These are phyloP conservation scores for Coniochaeta sp. DNA, from an alignment of 2,329 filamentous ascomycete species.

Conservation along the genomic window DNA sequence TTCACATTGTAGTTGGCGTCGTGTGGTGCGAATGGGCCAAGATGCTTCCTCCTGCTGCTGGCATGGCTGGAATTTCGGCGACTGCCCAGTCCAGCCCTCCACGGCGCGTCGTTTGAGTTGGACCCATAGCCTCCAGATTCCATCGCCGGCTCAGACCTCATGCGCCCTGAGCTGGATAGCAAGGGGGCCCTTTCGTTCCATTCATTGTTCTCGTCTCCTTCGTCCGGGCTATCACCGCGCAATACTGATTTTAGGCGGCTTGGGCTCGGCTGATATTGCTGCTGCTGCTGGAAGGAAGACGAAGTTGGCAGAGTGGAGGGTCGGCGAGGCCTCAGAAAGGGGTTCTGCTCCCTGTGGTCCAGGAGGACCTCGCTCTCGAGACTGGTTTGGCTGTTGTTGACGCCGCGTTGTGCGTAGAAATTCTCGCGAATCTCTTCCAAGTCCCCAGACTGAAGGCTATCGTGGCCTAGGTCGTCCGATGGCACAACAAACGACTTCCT, in stretches of 20 bases:
- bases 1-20: slow-evolving; percentile 54
- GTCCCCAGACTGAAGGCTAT: slow-evolving; percentile 25
- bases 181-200: slow-evolving; percentile 41
- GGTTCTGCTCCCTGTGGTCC: slow-evolving; percentile 69
- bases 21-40: slow-evolving; percentile 17
- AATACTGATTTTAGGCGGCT: slow-evolving; percentile 18
- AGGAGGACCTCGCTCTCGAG: slow-evolving; percentile 82
- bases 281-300: slow-evolving; percentile 26
- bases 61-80: slow-evolving; percentile 37
- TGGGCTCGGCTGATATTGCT: slow-evolving; percentile 12
- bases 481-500: slow-evolving; percentile 72
- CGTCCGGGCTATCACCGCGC: slow-evolving; percentile 34
- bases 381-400: slow-evolving; percentile 73
- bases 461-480: slow-evolving; percentile 41
- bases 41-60: slow-evolving; percentile 38
- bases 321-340: slow-evolving; percentile 55
- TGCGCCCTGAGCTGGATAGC: slow-evolving; percentile 34
- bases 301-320: slow-evolving; percentile 37
- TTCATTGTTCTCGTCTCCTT: slow-evolving; percentile 34
- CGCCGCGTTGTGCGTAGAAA: slow-evolving; percentile 41
- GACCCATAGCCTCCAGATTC: slow-evolving; percentile 31
- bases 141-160: slow-evolving; percentile 22
- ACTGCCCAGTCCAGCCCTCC: slow-evolving; percentile 24
- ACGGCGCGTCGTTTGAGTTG: slow-evolving; percentile 22
- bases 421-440: slow-evolving; percentile 24